Evolutionary conservation across 306 rosid genomes (phyloP).

Genomic region (Castanea mollissima): DNA sequence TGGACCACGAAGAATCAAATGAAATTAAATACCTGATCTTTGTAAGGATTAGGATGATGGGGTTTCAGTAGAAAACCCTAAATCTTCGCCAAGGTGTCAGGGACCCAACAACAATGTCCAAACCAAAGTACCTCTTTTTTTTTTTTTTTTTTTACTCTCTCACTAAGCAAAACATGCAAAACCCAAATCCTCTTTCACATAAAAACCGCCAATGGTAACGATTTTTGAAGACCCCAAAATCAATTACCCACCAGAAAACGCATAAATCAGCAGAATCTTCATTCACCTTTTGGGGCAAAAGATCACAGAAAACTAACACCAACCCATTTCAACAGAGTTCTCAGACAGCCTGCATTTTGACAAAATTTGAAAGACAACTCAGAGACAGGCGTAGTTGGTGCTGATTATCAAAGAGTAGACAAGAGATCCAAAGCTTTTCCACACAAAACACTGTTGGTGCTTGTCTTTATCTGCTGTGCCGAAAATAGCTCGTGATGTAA

Average conservation of each 20-base stretch:
- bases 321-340: slow-evolving; percentile 2
- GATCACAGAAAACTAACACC: slow-evolving; percentile 27
- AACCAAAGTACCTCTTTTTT: background rate
- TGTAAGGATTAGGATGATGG: background rate
- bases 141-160: no score
- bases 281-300: background rate
- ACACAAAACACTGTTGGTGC: no score
- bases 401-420: background rate
- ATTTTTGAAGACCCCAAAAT: slow-evolving; percentile 9
- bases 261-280: slow-evolving; percentile 43
- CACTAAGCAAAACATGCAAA: slow-evolving; percentile 26
- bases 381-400: slow-evolving; percentile 5
- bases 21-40: slow-evolving; percentile 57
- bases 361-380: slow-evolving; percentile 37
- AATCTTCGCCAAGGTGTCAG: background rate
- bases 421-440: background rate
- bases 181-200: slow-evolving; percentile 20
- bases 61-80: slow-evolving; percentile 19
- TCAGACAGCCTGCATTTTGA: slow-evolving; percentile 35
- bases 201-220: slow-evolving; percentile 19
- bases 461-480: no score
- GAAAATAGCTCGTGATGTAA: background rate
- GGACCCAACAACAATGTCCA: slow-evolving; percentile 11
- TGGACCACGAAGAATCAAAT: slow-evolving; percentile 8
- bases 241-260: slow-evolving; percentile 29